These are phyloP conservation scores for Penicillium fimorum DNA, from an alignment of 495 filamentous ascomycete species.

Conservation along the genomic window DNA sequence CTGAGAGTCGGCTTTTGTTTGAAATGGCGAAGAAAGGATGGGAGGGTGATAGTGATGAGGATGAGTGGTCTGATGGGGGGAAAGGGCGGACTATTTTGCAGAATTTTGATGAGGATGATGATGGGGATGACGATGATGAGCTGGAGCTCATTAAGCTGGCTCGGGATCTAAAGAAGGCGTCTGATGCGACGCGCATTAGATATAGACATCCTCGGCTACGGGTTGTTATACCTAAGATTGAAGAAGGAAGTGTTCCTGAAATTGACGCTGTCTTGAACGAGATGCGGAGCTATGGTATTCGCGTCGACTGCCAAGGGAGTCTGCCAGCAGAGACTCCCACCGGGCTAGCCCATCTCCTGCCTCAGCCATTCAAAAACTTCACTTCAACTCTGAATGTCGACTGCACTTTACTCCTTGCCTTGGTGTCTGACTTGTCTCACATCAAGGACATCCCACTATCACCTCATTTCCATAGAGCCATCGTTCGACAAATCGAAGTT, in stretches of 20 bases:
- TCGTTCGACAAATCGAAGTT: conserved; percentile 62
- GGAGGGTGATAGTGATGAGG: conserved; percentile 42
- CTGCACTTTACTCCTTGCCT: conserved; percentile 69
- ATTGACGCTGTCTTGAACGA: conserved; percentile 57
- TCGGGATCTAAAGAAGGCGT: conserved; percentile 51
- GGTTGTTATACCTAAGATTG: conserved; percentile 60
- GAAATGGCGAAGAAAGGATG: conserved; percentile 65
- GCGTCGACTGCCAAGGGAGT: conserved; percentile 45
- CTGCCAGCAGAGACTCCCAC: conserved; percentile 28
- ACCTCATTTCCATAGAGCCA: conserved; percentile 52
- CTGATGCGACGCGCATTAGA: conserved; percentile 51
- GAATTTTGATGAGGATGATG: conserved; percentile 29
- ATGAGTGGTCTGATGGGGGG: conserved; percentile 40
- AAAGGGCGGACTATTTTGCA: conserved; percentile 32
- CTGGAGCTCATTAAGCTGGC: conserved; percentile 58
- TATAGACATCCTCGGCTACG: conserved; percentile 59
- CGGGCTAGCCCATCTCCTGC: conserved; percentile 46
- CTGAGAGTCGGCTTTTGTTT: conserved; percentile 54
- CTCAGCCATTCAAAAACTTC: conserved; percentile 53
- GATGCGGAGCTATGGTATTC: conserved; percentile 56
- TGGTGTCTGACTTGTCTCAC: conserved; percentile 71
- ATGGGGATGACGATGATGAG: conserved; percentile 44
- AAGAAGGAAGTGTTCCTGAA: conserved; percentile 46
- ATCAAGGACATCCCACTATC: conserved; percentile 35
- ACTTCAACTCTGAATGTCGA: conserved; percentile 66